A percentile compares a stretch with the other conserved stretches of the same genome.
phyloP scores from a whole-genome alignment of 768 basidiomycete genomes.

The Rhizopogon vinicolor region DNA sequence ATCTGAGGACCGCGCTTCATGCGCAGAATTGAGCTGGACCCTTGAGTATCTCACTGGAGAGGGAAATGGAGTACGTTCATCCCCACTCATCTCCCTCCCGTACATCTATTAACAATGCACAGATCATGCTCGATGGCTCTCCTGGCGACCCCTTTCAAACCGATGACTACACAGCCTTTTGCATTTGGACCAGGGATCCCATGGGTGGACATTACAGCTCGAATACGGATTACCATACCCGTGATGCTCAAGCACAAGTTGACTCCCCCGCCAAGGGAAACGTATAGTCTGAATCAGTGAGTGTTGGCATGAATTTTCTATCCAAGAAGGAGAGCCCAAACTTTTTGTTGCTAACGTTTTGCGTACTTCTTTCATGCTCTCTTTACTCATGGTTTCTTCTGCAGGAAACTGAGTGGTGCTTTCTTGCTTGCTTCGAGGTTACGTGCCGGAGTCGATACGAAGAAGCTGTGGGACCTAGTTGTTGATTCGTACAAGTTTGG shows the following conservation, averaged over 20 bases:
- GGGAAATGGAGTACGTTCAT: constrained; percentile 64
- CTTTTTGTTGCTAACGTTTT: not conserved
- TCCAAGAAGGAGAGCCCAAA: not conserved
- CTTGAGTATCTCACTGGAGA: constrained; percentile 89
- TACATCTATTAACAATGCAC: not conserved
- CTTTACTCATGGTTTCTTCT: not conserved
- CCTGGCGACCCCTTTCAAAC: constrained; percentile 81
- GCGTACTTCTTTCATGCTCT: too few species aligned
- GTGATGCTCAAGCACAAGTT: constrained; percentile 85
- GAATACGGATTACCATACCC: constrained; percentile 80
- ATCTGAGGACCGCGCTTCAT: constrained; percentile 57
- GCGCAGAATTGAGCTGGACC: constrained; percentile 68
- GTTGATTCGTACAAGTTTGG: constrained; percentile 18
- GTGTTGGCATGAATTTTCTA: constrained; percentile 9
- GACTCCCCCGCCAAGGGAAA: constrained; percentile 91
- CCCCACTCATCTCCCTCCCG: not conserved
- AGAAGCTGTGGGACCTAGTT: constrained; percentile 69
- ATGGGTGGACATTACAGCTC: constrained; percentile 70
- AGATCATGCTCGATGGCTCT: constrained; percentile 81
- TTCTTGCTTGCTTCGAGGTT: constrained; percentile 77
- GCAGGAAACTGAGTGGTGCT: constrained; percentile 76
- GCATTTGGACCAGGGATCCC: constrained; percentile 63
- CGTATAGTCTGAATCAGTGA: constrained; percentile 89
- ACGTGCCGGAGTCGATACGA: constrained; percentile 68
- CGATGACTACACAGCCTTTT: constrained; percentile 63